These are phyloP conservation scores for Penicillium lividum DNA, from an alignment of 495 filamentous ascomycete species.

Conservation along the genomic window DNA sequence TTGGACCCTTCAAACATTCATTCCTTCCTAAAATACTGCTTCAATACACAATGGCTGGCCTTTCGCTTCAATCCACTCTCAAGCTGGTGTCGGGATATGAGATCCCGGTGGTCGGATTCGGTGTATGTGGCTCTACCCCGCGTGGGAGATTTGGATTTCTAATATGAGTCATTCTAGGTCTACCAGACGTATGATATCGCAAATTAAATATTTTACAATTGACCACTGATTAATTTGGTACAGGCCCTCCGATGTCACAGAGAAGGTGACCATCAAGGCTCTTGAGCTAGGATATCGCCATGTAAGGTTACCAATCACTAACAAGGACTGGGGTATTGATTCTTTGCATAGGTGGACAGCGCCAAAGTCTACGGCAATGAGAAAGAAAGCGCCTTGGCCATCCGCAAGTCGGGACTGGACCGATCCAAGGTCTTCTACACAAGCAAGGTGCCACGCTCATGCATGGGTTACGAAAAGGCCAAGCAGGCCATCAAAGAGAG, in stretches of 20 bases:
- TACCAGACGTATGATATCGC: background rate
- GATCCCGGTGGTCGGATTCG: conserved; percentile 74
- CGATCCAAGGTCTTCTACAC: conserved; percentile 59
- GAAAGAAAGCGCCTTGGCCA: conserved; percentile 47
- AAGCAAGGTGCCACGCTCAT: conserved; percentile 49
- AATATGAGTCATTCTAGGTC: background rate
- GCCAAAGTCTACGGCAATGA: conserved; percentile 58
- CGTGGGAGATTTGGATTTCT: background rate
- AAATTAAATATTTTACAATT: conserved; percentile 2
- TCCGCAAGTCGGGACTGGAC: conserved; percentile 44
- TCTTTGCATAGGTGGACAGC: conserved; percentile 48
- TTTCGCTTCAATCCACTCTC: conserved; percentile 63
- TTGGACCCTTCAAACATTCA: too few relatives aligned
- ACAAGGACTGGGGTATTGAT: background rate
- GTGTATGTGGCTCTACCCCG: conserved; percentile 49
- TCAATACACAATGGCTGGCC: conserved; percentile 50
- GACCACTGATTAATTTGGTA: conserved; percentile 10
- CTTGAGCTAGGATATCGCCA: conserved; percentile 73
- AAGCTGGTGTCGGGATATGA: conserved; percentile 76
- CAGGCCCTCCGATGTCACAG: conserved; percentile 56
- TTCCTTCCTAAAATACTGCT: background rate
- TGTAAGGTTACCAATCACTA: conserved; percentile 36
- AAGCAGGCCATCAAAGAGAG: conserved; percentile 52
- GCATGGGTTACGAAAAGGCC: conserved; percentile 52
- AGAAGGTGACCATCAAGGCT: conserved; percentile 60